Evolutionary conservation across 2,329 filamentous ascomycete species (phyloP).

Genomic region (Didymella glomerata): DNA sequence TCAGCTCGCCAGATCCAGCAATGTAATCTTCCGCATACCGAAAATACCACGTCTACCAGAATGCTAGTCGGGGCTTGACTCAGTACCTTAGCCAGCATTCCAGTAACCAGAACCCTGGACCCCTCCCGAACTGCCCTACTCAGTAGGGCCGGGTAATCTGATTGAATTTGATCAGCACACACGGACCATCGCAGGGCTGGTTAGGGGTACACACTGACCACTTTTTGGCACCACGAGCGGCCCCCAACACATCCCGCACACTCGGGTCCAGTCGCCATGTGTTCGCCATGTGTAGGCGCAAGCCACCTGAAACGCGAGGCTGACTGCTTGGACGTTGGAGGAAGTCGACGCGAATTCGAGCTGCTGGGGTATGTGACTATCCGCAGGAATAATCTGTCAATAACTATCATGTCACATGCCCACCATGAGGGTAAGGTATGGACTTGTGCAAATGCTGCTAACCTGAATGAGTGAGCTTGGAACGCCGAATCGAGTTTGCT

Average conservation of each 20-base stretch:
- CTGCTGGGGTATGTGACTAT: background rate
- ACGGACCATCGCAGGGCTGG: background rate
- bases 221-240: background rate
- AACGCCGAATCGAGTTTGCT: background rate
- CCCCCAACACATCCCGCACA: background rate
- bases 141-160: background rate
- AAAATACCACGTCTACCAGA: background rate
- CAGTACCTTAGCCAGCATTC: background rate
- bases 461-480: background rate
- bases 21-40: background rate
- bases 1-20: background rate
- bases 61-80: background rate
- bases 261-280: background rate
- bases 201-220: background rate
- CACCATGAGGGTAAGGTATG: background rate
- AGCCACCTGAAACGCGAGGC: conserved; percentile 11
- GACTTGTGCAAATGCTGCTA: background rate
- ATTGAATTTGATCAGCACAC: background rate
- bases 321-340: background rate
- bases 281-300: background rate
- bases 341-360: background rate
- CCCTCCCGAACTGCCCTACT: background rate
- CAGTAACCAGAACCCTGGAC: background rate
- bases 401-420: background rate
- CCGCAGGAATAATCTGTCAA: background rate